These are phyloP conservation scores for Vicia villosa DNA, from an alignment of 306 rosid genomes.

Conservation along the genomic window DNA sequence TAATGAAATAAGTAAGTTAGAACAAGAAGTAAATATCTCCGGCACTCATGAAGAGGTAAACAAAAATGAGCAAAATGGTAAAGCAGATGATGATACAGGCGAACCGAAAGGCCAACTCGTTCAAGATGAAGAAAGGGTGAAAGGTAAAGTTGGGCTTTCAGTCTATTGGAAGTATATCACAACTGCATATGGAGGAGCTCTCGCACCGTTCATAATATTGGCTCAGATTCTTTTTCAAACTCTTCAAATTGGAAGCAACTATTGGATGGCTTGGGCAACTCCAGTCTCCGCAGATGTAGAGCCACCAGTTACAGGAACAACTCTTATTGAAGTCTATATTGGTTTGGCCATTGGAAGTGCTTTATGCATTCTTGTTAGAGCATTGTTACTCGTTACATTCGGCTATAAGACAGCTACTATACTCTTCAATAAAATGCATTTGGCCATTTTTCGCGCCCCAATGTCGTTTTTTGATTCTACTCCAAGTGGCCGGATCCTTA, in stretches of 20 bases:
- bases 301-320: constrained; percentile 50
- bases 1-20: constrained; percentile 30
- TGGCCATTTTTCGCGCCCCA: constrained; percentile 75
- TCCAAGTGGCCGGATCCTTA: constrained; percentile 83
- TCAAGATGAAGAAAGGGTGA: constrained; percentile 93
- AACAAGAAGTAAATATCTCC: constrained; percentile 37
- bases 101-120: constrained; percentile 69
- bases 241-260: constrained; percentile 89
- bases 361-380: constrained; percentile 56
- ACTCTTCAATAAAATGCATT: constrained; percentile 82
- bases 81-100: constrained; percentile 42
- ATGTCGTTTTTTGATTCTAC: constrained; percentile 93
- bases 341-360: constrained; percentile 74
- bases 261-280: constrained; percentile 96
- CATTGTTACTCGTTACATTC: constrained; percentile 51
- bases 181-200: constrained; percentile 77
- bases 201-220: constrained; percentile 75
- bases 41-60: constrained; percentile 38
- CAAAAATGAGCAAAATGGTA: constrained; percentile 40
- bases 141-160: constrained; percentile 71
- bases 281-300: constrained; percentile 64
- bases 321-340: constrained; percentile 61
- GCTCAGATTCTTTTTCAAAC: constrained; percentile 64
- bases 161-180: constrained; percentile 79
- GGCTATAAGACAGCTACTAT: constrained; percentile 74